phyloP scores from a whole-genome alignment of 495 filamentous ascomycete genomes.

The Xylaria castorea region DNA sequence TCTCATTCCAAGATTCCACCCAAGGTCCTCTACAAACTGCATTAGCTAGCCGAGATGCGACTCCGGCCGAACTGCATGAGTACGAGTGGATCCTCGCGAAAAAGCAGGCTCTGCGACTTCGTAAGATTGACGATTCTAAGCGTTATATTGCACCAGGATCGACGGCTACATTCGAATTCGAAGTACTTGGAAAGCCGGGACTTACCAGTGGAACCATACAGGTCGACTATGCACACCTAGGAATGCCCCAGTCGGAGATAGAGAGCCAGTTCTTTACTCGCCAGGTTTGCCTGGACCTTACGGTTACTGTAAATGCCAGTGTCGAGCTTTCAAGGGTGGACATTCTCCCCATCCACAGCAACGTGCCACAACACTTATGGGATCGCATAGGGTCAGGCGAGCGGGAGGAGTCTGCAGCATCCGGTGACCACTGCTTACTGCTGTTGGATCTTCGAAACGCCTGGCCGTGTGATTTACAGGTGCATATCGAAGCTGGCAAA shows the following conservation, averaged over 20 bases:
- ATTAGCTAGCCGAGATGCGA: conserved; percentile 74
- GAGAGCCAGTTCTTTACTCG: conserved; percentile 83
- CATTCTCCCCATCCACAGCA: conserved; percentile 70
- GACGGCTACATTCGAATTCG: conserved; percentile 77
- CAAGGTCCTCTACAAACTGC: conserved; percentile 76
- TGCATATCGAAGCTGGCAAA: conserved; percentile 55
- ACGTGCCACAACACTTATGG: conserved; percentile 58
- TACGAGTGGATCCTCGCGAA: conserved; percentile 77
- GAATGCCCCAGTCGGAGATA: conserved; percentile 65
- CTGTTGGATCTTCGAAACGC: conserved; percentile 86
- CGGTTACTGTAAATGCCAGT: conserved; percentile 89
- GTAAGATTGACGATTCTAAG: conserved; percentile 57
- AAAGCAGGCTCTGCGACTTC: conserved; percentile 74
- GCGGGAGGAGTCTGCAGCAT: conserved; percentile 33
- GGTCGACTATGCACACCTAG: conserved; percentile 81
- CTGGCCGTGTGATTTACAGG: conserved; percentile 78
- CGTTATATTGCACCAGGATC: conserved; percentile 71
- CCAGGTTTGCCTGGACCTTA: conserved; percentile 80
- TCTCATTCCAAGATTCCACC: conserved; percentile 90
- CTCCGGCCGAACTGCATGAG: conserved; percentile 81
- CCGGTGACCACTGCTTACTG: conserved; percentile 75
- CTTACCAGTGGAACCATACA: conserved; percentile 82
- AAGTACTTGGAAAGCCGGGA: conserved; percentile 84
- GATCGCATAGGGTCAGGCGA: conserved; percentile 35
- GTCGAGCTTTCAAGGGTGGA: conserved; percentile 81